These are phyloP conservation scores for Xylaria polymorpha DNA, from an alignment of 2,329 filamentous ascomycete species.

Conservation along the genomic window DNA sequence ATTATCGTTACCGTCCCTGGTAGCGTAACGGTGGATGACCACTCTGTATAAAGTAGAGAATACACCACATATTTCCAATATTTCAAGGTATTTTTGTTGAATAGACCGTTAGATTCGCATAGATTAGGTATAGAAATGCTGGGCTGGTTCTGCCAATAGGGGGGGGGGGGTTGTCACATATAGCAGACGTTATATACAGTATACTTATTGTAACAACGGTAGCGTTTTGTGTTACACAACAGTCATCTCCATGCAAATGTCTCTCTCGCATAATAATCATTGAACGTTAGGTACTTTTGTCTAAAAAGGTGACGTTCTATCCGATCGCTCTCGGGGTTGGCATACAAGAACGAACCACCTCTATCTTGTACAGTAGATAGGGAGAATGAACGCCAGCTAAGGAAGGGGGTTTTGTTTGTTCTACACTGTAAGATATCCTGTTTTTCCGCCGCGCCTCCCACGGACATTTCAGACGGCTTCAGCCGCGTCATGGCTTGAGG, in stretches of 20 bases:
- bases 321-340: no score
- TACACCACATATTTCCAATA: neutral
- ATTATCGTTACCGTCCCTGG: neutral
- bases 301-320: no score
- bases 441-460: no score
- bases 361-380: no score
- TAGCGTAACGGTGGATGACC: conserved; percentile 8
- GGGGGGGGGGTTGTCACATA: neutral
- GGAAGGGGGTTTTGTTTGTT: no score
- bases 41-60: conserved; percentile 19
- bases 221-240: no score
- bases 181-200: no score
- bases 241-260: neutral
- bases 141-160: neutral
- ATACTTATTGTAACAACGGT: no score
- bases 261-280: no score
- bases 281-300: no score
- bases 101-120: neutral
- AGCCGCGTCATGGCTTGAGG: neutral
- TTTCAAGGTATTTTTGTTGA: neutral
- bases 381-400: neutral
- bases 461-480: neutral
- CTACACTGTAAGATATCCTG: neutral
- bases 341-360: no score
- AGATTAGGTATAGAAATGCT: no score